Base-by-base conservation (phyloP, 139 green algal genomes). In the Chlorella sp. region DNA sequence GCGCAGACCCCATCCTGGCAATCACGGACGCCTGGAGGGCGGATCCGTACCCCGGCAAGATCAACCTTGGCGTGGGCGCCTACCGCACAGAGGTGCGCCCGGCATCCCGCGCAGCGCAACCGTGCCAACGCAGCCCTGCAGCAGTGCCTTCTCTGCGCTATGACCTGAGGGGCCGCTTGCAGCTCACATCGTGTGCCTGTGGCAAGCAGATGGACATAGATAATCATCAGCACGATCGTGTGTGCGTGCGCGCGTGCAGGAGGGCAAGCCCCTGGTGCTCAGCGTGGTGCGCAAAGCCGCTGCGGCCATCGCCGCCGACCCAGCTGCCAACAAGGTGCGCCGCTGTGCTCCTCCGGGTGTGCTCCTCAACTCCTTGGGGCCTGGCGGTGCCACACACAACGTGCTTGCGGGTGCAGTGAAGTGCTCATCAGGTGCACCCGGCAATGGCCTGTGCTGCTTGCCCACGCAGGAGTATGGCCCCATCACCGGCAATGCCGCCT, bases 241-340 rank as follows among this genome's bases (percentile, higher is more conserved):
- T 36, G 22, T 35, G 31, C 62, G 31, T 6, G 27, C 36, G 29
- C 30, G 5, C 3, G 1, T 42, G 30, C 74, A 97, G 79, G 77
- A 92, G 49, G 89, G 92, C 26, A 88, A 96, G 83, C 93, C 93
- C 2, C 78, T 94, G 26, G 93, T 98, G 62, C 83, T 98, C 30
- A 76, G 87, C 20, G 87, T 83, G 29, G 93, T 98, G 20, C 78
- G 88, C 1, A 84, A 96, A 77, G 93, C 93, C 20, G 93, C 97
- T 82, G 62, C 73, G 30, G 67, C 69, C 6, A 70, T 98, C n/a
- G 73, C 83, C 1, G 85, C 81, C 0, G 80, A 88, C 29, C 66
- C 86, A 23, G 83, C 85, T 59, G 87, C 89, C 73, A 92, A 95
- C 87, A 88, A 84, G 68, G 88, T 84, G 68, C 0, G 69, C 3